A percentile compares a stretch with the other conserved stretches of the same genome.
Evolutionary conservation across 129 eudicot species (phyloP).

Genomic region (Centrapalus pauciflorus): DNA sequence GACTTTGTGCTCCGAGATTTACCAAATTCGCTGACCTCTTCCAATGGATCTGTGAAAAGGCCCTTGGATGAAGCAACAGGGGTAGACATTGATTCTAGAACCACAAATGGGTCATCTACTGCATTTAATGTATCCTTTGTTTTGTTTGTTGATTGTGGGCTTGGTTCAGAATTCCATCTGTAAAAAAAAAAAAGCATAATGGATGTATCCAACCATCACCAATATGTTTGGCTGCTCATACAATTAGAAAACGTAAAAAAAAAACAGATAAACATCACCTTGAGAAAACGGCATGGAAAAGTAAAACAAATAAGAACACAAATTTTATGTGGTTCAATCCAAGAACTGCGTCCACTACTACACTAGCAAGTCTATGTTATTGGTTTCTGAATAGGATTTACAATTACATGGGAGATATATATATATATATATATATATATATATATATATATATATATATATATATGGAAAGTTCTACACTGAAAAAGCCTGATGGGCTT

Average conservation of each 20-base stretch:
- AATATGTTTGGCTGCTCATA: background rate
- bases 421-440: no score
- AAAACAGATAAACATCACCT: background rate
- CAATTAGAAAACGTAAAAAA: background rate
- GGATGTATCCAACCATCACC: background rate
- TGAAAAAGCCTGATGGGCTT: no score
- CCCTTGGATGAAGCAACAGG: constrained; percentile 41
- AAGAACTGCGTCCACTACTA: no score
- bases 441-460: no score
- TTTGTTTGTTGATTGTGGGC: constrained; percentile 33
- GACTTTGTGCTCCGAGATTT: constrained; percentile 39
- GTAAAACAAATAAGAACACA: no score
- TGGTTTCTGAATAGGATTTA: no score
- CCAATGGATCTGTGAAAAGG: constrained; percentile 51
- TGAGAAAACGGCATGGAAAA: no score
- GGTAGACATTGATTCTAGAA: constrained; percentile 48
- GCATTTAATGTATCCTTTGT: constrained; percentile 34
- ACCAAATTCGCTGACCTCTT: constrained; percentile 49
- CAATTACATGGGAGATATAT: no score
- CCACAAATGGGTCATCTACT: constrained; percentile 62
- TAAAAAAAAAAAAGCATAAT: constrained; percentile 25
- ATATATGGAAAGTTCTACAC: no score
- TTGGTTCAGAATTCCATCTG: constrained; percentile 54
- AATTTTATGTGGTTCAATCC: no score
- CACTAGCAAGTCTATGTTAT: no score